Evolutionary conservation across 495 filamentous ascomycete genomes (phyloP), one percentile per base, ranked within the genome.

Genomic region (Penicillium chermesinum): DNA sequence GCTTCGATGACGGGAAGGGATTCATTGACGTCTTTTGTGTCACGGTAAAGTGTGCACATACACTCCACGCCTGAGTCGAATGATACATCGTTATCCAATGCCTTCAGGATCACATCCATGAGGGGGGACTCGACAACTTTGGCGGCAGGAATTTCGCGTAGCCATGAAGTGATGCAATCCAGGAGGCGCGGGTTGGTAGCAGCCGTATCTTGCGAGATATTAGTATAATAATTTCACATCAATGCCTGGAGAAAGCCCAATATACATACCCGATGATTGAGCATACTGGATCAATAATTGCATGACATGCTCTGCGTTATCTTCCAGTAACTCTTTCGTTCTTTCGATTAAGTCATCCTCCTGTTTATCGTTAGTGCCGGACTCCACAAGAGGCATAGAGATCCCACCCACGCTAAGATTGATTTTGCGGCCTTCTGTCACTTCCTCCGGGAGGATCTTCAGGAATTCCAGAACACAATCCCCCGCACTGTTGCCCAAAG

Each of bases 351-450:
- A 80, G 61, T 97, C 91, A 61, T 97, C 91, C 83, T 99, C 93
- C 25, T 30, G 25, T 10, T 4, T 5, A 5, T 30, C 25, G 10
- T 30, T 30, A 30, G 25, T 14, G 14, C 21, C 13, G 13, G 15
- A 18, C n/a, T 3, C 12, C 17, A 10, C 22, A 25, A 2, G 16
- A 22, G 35, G 35, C 4, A 37, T 37, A 69, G 73, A 90, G 89
- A 74, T 91, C 96, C 91, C n/a, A n/a, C n/a, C 4, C 10, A 30
- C 25, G 76, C 87, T 89, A 69, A 99, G 78, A 77, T 88, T 94
- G 79, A 97, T 95, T 74, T 96, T 97, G 69, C 93, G 88, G 69
- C 94, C 93, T 75, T 97, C 93, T 41, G 88, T 97, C 65, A 99
- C 94, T 79, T 99, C 93, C 75, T 99, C 93, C 15, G 93, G 93